Evolutionary conservation across 2,329 filamentous ascomycete genomes (phyloP), one percentile per base, ranked within the genome.

Genomic region (Fusarium robinianum): DNA sequence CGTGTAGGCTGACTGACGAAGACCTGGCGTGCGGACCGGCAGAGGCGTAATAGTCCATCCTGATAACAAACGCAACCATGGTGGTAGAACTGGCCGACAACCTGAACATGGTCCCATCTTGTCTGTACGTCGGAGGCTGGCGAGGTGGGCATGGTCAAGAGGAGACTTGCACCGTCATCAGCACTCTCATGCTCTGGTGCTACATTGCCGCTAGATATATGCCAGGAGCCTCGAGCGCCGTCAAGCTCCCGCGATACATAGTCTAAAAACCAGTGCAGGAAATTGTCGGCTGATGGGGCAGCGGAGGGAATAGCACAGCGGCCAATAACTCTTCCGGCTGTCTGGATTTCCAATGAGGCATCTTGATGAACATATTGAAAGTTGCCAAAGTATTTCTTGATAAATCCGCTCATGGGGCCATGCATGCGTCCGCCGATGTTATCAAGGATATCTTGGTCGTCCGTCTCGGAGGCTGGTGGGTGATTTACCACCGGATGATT

Each of bases 1-100:
- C 64, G 63, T 8, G 60, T 63, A 12, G 63, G 61, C 45, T 70
- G 63, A 40, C 40, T 58, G 16, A 41, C 39, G 27, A 70, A 70
- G 17, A 69, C 56, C 21, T 57, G 9, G 26, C 48, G 37, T 33
- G 50, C 55, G 11, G 50, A 54, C 25, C 46, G 43, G 22, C 41
- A 57, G 14, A 53, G 47, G 32, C 31, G 37, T 17, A 57, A 12
- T n/a, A 53, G 29, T 31, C 48, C 46, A 27, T 53, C 41, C 29
- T 41, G 45, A 37, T 52, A 54, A 44, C 6, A 22, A 41, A 46
- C 22, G 40, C 14, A n/a, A 15, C 16, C 16, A 17, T 35, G 18
- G 5, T 30, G 35, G 25, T 42, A 27, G 24, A 49, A 54, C 14
- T 49, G 47, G 15, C 53, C 45, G 39, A 56, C 32, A 30, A 49